Conservation (phyloP, 208 protist species). For the Porcisia hertigi region DNA sequence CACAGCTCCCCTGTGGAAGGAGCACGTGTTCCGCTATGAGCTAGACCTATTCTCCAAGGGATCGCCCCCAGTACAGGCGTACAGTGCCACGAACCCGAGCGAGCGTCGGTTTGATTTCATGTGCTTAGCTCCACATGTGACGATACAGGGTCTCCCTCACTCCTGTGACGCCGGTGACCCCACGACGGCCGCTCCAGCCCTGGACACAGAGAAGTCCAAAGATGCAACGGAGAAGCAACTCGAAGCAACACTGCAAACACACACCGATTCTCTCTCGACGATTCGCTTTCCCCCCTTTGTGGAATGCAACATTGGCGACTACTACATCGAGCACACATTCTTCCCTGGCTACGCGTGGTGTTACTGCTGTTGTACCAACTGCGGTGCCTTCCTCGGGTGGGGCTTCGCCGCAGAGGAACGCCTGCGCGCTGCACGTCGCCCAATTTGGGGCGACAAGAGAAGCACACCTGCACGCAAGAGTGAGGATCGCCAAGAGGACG, state of each 20-base stretch:
- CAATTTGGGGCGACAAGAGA: neutral
- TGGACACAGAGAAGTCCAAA: neutral
- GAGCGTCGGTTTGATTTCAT: slow-evolving; percentile 74
- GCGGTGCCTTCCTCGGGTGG: slow-evolving; percentile 78
- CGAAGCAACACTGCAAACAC: neutral
- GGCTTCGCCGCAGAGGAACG: slow-evolving; percentile 47
- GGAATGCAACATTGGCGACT: slow-evolving; percentile 30
- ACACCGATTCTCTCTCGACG: neutral
- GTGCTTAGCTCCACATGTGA: slow-evolving; percentile 37
- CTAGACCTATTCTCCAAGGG: slow-evolving; percentile 67
- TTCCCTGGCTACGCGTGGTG: slow-evolving; percentile 81
- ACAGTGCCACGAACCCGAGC: slow-evolving; percentile 80
- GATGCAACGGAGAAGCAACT: neutral
- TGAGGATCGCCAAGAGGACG: neutral
- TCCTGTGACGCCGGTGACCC: neutral
- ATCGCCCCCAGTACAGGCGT: slow-evolving; percentile 52
- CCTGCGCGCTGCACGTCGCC: slow-evolving; percentile 10
- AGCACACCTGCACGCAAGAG: neutral
- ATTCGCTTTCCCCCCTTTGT: slow-evolving; percentile 16
- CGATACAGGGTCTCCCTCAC: neutral
- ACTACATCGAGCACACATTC: slow-evolving; percentile 78
- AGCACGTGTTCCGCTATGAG: slow-evolving; percentile 79
- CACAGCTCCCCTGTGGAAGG: slow-evolving; percentile 29
- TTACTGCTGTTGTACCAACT: slow-evolving; percentile 53
- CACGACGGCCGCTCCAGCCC: neutral